Conservation (phyloP, 352 stramenopile species). For the Phytopythium cucurbitacearum region DNA sequence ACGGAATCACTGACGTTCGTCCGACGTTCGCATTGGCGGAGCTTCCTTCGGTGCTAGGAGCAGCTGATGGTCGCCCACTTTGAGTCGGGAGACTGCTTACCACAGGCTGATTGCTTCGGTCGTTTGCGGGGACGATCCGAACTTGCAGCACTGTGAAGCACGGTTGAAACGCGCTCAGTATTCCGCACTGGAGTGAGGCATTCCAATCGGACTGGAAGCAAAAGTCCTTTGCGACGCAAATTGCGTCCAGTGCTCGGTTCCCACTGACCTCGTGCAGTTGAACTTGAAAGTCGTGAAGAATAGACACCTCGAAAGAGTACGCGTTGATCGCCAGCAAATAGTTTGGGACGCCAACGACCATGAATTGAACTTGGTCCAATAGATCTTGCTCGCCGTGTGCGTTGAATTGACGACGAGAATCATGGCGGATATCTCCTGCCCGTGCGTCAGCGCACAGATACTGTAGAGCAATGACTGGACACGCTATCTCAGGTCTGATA, state of each 20-base stretch:
- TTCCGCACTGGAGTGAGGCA: slow-evolving; percentile 25
- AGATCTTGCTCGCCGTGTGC: slow-evolving; percentile 42
- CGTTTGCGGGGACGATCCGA: neutral
- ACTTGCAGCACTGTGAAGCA: slow-evolving; percentile 46
- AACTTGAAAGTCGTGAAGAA: slow-evolving; percentile 55
- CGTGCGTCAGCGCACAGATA: slow-evolving; percentile 36
- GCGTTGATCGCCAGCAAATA: slow-evolving; percentile 58
- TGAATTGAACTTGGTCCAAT: slow-evolving; percentile 44
- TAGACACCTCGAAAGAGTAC: slow-evolving; percentile 55
- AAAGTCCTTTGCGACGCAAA: slow-evolving; percentile 55
- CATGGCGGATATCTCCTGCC: no score
- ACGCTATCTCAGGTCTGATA: slow-evolving; percentile 29
- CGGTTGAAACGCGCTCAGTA: slow-evolving; percentile 64
- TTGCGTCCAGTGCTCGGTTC: slow-evolving; percentile 8
- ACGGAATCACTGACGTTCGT: slow-evolving; percentile 47
- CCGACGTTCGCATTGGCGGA: slow-evolving; percentile 2
- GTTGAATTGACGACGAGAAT: slow-evolving; percentile 27
- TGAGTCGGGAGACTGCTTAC: slow-evolving; percentile 2
- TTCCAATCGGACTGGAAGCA: slow-evolving; percentile 27
- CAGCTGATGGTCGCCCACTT: neutral
- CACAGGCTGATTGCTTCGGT: slow-evolving; percentile 13
- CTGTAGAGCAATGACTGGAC: slow-evolving; percentile 36
- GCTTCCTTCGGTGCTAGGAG: neutral
- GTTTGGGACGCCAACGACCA: slow-evolving; percentile 43
- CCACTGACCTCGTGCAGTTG: neutral